Evolutionary conservation across 768 basidiomycete genomes (phyloP).

Genomic region (Cystobasidiopsis lactophilus): DNA sequence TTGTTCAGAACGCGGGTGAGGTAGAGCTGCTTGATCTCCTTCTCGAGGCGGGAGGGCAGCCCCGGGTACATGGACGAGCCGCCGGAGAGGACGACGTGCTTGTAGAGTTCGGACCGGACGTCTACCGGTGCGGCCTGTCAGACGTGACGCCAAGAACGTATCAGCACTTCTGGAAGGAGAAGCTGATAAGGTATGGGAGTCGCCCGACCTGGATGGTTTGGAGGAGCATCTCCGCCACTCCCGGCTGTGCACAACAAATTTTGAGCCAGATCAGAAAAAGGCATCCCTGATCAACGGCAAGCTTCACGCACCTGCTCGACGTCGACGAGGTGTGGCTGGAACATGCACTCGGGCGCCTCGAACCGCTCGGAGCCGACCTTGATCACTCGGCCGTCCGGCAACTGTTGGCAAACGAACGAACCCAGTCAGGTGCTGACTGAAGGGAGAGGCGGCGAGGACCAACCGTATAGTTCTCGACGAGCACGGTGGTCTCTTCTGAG

Average conservation of each 20-base stretch:
- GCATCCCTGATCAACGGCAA: too few species aligned
- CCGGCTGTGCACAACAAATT: too few species aligned
- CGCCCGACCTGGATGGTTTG: conserved; percentile 62
- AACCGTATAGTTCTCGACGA: conserved; percentile 91
- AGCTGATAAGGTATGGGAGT: too few species aligned
- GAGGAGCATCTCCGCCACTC: conserved; percentile 66
- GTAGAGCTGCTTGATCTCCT: conserved; percentile 99
- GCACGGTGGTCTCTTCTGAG: conserved; percentile 82
- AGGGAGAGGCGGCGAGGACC: too few species aligned
- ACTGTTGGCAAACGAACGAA: too few species aligned
- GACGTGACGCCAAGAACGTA: too few species aligned
- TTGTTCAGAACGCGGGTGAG: conserved; percentile 67
- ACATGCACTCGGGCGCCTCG: conserved; percentile 99
- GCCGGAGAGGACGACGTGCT: conserved; percentile 90
- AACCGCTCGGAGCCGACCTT: conserved; percentile 97
- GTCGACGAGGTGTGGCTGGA: conserved; percentile 95
- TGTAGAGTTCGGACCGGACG: conserved; percentile 73
- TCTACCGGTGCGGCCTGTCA: conserved; percentile 62
- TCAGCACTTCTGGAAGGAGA: too few species aligned
- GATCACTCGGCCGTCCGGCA: conserved; percentile 85
- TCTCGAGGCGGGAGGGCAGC: conserved; percentile 83
- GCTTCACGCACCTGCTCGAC: too few species aligned
- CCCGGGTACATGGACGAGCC: conserved; percentile 99
- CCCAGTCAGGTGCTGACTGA: too few species aligned
- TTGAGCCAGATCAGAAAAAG: too few species aligned